A percentile compares a stretch with the other conserved stretches of the same genome.
Conservation (phyloP, 2,329 filamentous ascomycete species). For the Ophidiomyces ophidiicola region DNA sequence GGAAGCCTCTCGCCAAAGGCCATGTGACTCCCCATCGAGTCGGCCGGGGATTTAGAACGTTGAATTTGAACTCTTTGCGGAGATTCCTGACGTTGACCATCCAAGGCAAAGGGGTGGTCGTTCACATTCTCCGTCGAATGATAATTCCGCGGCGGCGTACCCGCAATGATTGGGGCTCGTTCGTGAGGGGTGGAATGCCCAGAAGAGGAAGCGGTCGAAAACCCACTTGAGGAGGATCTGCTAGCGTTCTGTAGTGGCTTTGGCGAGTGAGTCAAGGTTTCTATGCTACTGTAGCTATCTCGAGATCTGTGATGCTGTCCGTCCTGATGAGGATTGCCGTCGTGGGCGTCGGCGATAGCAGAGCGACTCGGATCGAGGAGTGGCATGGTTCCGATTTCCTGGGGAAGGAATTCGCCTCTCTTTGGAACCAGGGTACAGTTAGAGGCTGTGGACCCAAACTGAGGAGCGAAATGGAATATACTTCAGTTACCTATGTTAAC, state of each 20-base stretch:
- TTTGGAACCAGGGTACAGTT: conserved; percentile 5
- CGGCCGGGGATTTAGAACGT: conserved; percentile 2
- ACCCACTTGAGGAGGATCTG: conserved; percentile 8
- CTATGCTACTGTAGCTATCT: conserved; percentile 4
- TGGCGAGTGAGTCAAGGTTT: not conserved
- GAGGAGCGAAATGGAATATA: too few species aligned
- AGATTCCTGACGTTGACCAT: not conserved
- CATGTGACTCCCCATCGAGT: conserved; percentile 4
- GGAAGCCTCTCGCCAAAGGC: conserved; percentile 7
- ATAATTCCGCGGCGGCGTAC: conserved; percentile 21
- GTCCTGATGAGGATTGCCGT: not conserved
- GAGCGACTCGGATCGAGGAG: not conserved
- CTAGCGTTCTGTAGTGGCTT: not conserved
- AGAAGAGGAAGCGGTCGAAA: conserved; percentile 7
- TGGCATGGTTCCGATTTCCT: conserved; percentile 5
- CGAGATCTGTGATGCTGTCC: not conserved
- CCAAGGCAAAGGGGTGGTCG: not conserved
- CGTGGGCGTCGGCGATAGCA: not conserved
- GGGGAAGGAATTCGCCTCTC: not conserved
- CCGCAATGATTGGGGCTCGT: conserved; percentile 7
- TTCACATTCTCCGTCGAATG: conserved; percentile 22
- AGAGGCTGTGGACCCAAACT: not conserved
- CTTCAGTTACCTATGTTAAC: not conserved
- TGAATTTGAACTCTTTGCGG: not conserved
- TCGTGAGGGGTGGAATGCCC: conserved; percentile 3